Conservation (phyloP, 768 basidiomycete species). For the Phaeolepiota aurea region DNA sequence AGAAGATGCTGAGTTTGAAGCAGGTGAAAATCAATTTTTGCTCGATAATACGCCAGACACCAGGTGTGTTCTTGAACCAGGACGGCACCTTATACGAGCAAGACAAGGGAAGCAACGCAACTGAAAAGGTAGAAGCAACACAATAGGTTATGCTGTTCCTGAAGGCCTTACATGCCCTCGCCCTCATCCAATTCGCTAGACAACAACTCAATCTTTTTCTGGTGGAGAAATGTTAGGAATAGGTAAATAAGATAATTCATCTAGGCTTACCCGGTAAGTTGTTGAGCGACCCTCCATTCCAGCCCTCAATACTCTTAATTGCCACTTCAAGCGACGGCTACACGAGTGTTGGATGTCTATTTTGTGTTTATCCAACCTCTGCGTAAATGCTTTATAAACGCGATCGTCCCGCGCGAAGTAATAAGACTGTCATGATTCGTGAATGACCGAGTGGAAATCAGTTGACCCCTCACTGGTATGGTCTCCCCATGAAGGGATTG, state of each 20-base stretch:
- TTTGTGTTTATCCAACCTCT: slow-evolving; percentile 36
- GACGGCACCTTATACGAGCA: slow-evolving; percentile 77
- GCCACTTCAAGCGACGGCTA: slow-evolving; percentile 58
- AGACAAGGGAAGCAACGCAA: slow-evolving; percentile 4
- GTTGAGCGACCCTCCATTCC: slow-evolving; percentile 59
- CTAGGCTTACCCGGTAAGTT: slow-evolving; percentile 51
- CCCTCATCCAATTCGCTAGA: slow-evolving; percentile 57
- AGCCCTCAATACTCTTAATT: slow-evolving; percentile 53
- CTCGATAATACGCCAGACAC: slow-evolving; percentile 70
- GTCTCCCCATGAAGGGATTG: slow-evolving; percentile 50
- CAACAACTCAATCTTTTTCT: slow-evolving; percentile 62
- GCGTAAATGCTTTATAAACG: slow-evolving; percentile 63
- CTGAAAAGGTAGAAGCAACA: no score
- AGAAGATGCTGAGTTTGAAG: no score
- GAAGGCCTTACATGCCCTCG: slow-evolving; percentile 31
- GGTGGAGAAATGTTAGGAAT: background rate
- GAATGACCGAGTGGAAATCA: slow-evolving; percentile 1
- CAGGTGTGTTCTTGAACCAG: slow-evolving; percentile 52
- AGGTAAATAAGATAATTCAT: background rate
- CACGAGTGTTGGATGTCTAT: slow-evolving; percentile 37
- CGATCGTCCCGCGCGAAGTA: slow-evolving; percentile 93
- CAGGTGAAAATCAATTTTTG: slow-evolving; percentile 44
- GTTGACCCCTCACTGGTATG: slow-evolving; percentile 53
- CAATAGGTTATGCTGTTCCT: no score
- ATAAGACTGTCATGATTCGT: slow-evolving; percentile 47